Conservation (phyloP, 78 protist species). For the Isochrysis galbana region DNA sequence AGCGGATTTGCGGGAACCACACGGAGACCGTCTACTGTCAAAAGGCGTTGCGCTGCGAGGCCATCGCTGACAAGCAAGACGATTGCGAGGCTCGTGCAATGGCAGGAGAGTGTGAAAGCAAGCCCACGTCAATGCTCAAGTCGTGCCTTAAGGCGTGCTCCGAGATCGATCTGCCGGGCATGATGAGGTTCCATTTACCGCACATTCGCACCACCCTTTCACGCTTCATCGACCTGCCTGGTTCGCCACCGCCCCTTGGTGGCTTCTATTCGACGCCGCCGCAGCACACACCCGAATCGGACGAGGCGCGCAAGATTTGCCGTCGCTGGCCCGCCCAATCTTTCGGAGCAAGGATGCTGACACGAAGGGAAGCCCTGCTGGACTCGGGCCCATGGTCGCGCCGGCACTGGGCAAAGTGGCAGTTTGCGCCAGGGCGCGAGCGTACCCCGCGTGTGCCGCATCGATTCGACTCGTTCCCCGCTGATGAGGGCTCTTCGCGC, state of each 20-base stretch:
- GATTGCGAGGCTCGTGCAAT: not conserved
- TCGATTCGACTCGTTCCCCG: not conserved
- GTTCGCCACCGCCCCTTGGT: not conserved
- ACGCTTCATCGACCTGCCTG: not conserved
- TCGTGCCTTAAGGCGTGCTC: not conserved
- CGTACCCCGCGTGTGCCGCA: conserved; percentile 26
- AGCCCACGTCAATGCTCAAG: not conserved
- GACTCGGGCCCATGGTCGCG: not conserved
- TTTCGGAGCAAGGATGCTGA: not conserved
- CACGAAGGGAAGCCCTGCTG: no score
- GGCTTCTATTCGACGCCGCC: conserved; percentile 29
- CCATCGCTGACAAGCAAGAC: not conserved
- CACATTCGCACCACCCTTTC: not conserved
- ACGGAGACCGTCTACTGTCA: not conserved
- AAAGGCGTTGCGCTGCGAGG: conserved; percentile 26
- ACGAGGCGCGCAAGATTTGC: not conserved
- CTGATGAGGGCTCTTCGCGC: not conserved
- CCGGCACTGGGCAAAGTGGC: not conserved
- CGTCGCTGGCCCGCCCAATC: not conserved
- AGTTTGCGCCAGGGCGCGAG: not conserved
- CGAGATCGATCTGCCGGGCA: not conserved
- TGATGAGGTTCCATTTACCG: conserved; percentile 20
- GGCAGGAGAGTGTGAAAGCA: not conserved
- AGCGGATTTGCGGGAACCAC: conserved; percentile 16
- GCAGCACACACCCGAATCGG: no score